Percentiles rank a stretch among this genome's conserved stretches.
These are phyloP conservation scores for Persicaria maculosa DNA, from an alignment of 148 eudicot genomes.

Conservation along the genomic window DNA sequence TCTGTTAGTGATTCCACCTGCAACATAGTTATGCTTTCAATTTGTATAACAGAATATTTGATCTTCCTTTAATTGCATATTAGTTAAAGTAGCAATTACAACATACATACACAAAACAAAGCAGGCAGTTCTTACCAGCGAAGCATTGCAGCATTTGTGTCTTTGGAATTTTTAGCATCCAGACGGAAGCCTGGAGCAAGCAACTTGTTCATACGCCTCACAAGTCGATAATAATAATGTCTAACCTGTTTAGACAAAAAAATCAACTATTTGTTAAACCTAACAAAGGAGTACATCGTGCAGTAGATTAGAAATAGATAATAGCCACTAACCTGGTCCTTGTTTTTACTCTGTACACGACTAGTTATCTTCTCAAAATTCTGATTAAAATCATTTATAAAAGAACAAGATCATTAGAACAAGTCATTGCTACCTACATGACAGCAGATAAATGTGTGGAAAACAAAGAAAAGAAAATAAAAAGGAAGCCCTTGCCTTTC, in stretches of 20 bases:
- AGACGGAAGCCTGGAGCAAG: conserved; percentile 82
- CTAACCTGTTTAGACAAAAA: conserved; percentile 56
- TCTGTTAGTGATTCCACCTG: background rate
- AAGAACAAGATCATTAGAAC: conserved; percentile 14
- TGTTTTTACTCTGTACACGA: conserved; percentile 91
- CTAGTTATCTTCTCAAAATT: conserved; percentile 93
- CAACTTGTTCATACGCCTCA: conserved; percentile 97
- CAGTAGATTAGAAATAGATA: background rate
- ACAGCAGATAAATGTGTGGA: background rate
- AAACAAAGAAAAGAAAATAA: background rate
- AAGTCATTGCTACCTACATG: background rate
- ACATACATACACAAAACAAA: background rate
- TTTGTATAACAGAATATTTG: background rate
- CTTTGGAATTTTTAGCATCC: conserved; percentile 94
- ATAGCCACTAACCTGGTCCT: conserved; percentile 71
- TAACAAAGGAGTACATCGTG: conserved; percentile 5
- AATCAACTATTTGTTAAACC: background rate
- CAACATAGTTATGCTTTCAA: background rate
- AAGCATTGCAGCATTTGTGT: conserved; percentile 98
- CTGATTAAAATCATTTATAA: conserved; percentile 31
- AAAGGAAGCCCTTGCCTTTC: conserved; percentile 51
- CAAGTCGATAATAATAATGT: conserved; percentile 97
- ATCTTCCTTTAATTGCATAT: background rate
- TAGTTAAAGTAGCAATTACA: background rate
- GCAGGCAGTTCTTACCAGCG: conserved; percentile 51